Evolutionary conservation across 805 yeast species (phyloP).

Genomic region (Monosporozyma aerobia): DNA sequence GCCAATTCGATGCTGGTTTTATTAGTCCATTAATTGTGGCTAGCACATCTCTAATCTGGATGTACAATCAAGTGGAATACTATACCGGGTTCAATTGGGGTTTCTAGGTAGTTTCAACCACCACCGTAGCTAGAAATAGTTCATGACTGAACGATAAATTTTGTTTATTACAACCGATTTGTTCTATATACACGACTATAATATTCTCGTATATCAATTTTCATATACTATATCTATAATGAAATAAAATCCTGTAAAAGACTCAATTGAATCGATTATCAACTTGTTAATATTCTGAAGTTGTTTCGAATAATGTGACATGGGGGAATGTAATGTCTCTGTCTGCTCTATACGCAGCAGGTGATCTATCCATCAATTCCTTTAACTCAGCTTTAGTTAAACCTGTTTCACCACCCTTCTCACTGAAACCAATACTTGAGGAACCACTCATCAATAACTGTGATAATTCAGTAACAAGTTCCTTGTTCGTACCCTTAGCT

Average conservation of each 20-base stretch:
- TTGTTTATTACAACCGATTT: neutral
- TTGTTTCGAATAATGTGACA: slow-evolving; percentile 33
- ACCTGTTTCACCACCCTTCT: slow-evolving; percentile 13
- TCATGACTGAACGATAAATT: neutral
- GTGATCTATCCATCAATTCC: slow-evolving; percentile 43
- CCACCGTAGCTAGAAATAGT: neutral
- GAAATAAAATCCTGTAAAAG: neutral
- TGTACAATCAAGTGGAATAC: slow-evolving; percentile 59
- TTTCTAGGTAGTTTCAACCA: neutral
- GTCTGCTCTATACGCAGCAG: slow-evolving; percentile 32
- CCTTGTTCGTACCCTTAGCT: slow-evolving; percentile 21
- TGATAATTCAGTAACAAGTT: slow-evolving; percentile 34
- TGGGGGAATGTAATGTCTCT: slow-evolving; percentile 27
- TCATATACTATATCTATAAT: neutral
- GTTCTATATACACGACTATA: neutral
- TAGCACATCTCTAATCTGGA: slow-evolving; percentile 68
- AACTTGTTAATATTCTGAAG: slow-evolving; percentile 15
- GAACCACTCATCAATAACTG: slow-evolving; percentile 34
- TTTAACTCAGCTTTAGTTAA: slow-evolving; percentile 37
- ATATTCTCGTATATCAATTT: neutral
- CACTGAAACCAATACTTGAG: slow-evolving; percentile 29
- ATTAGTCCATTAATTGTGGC: slow-evolving; percentile 83
- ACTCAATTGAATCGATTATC: neutral
- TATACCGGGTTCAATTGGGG: slow-evolving; percentile 33
- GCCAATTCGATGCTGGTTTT: slow-evolving; percentile 79